Base-by-base conservation (phyloP, 257 asterid species). In the Linderniella brevidens region DNA sequence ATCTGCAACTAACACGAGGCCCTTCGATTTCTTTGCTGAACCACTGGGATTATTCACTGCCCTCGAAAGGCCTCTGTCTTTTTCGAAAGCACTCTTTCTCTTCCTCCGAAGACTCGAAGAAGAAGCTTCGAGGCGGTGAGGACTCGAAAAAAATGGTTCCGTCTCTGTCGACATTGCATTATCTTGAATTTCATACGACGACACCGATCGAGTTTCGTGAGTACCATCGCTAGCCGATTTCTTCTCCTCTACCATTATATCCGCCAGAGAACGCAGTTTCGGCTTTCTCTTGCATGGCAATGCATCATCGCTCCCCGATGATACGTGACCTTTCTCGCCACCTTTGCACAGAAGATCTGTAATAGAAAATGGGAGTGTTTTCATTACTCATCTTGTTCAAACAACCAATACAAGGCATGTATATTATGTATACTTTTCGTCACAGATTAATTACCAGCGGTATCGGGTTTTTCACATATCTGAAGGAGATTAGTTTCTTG, bases 241-340 rank as follows among this genome's bases (percentile, higher is more conserved):
- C 59, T 19, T 68, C 54, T 66, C 64, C 29, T 58, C 80, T 54
- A 58, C 67, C 75, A 90, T 52, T 50, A 90, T 71, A 53, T 90
- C 96, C 37, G 82, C 67, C 63, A 85, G 57, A 58, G 67, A 73
- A 20, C 94, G 93, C 53, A 81, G 53, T 66, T 80, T 88, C 39
- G 67, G 72, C 57, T 64, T 67, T 59, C 78, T 75, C 53, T 62
- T 67, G 37, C 44, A 59, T 0, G 66, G 57, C 38, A 57, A 4
- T 52, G 52, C 37, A 20, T 57, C 76, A 9, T 80, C 83, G 17
- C 63, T 70, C 48, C 71, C 90, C 0, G 74, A 53, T 5, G 80
- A 69, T 45, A 52, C 70, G 50, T 53, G 61, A 7, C 48, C 74
- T 15, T 39, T 36, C 48, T 65, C 77, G 40, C 64, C 58, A 50